These are phyloP conservation scores for Barnettozyma hawaiiensis DNA, from an alignment of 1,139 yeast genomes.

Conservation along the genomic window DNA sequence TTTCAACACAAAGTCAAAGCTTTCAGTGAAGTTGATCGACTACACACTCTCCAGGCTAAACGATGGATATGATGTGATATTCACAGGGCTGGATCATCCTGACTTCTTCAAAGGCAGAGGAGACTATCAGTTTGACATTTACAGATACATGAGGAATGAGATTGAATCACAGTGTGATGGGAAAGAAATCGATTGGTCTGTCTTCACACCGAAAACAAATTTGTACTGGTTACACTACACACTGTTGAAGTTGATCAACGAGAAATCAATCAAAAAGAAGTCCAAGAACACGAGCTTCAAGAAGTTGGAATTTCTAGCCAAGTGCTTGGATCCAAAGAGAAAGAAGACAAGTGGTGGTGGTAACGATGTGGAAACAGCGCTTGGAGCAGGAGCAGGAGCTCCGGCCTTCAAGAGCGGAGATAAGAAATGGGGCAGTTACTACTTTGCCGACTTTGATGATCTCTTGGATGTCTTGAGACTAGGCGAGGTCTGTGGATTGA, in stretches of 20 bases:
- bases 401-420: conserved; percentile 16
- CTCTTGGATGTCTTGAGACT: conserved; percentile 23
- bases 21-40: conserved; percentile 47
- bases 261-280: conserved; percentile 22
- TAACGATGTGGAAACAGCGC: not conserved
- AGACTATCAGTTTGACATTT: conserved; percentile 48
- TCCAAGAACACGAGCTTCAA: conserved; percentile 12
- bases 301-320: conserved; percentile 15
- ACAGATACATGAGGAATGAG: conserved; percentile 39
- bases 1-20: conserved; percentile 21
- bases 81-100: conserved; percentile 45
- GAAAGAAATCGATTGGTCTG: conserved; percentile 31
- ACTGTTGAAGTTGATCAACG: conserved; percentile 29
- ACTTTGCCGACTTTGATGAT: conserved; percentile 20
- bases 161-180: conserved; percentile 14
- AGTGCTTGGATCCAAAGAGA: conserved; percentile 24
- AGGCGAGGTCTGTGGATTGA: conserved; percentile 19
- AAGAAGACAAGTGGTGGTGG: conserved; percentile 11
- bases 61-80: conserved; percentile 28
- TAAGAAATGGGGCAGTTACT: conserved; percentile 11
- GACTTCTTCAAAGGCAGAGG: conserved; percentile 46
- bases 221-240: conserved; percentile 41
- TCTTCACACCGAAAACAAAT: conserved; percentile 34
- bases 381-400: too few species aligned
- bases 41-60: conserved; percentile 48